Conservation (phyloP, 352 stramenopile species). For the Achlya hypogyna region DNA sequence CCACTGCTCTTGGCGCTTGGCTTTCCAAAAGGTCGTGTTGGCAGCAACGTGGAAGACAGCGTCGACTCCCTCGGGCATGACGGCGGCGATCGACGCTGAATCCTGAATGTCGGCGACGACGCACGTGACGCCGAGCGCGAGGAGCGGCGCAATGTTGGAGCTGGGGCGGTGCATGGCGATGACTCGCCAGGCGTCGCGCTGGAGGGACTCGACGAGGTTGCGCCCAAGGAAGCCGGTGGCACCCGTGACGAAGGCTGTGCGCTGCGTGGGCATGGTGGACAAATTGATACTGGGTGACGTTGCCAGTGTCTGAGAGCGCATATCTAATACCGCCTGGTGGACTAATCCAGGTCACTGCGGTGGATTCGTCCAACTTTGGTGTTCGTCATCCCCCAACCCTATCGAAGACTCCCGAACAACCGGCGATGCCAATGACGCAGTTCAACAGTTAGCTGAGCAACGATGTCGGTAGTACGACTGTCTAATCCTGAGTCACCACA, state of each 20-base stretch:
- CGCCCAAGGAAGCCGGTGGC: conserved; percentile 11
- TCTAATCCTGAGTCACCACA: not conserved
- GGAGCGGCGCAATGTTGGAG: not conserved
- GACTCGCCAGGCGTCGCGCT: not conserved
- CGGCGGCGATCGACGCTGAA: not conserved
- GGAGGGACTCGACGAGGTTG: not conserved
- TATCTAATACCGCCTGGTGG: too few species aligned
- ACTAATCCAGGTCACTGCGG: too few species aligned
- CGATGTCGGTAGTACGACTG: too few species aligned
- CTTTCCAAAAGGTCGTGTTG: not conserved
- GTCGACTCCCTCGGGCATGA: conserved; percentile 3
- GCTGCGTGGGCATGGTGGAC: not conserved
- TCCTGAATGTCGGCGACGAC: not conserved
- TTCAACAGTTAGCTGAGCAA: too few species aligned
- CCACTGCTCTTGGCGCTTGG: not conserved
- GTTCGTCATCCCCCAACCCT: too few species aligned
- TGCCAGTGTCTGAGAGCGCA: too few species aligned
- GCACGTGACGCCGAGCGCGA: not conserved
- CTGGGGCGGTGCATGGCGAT: not conserved
- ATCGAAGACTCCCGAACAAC: too few species aligned
- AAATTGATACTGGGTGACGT: too few species aligned
- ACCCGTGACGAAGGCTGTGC: conserved; percentile 10
- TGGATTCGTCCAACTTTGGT: too few species aligned
- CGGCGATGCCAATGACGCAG: too few species aligned
- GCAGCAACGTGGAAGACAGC: conserved; percentile 13